A percentile compares a stretch with the other conserved stretches of the same genome.
These are phyloP conservation scores for Umbelopsis isabellina DNA, from an alignment of 192 early-diverging fungal genomes.

Conservation along the genomic window DNA sequence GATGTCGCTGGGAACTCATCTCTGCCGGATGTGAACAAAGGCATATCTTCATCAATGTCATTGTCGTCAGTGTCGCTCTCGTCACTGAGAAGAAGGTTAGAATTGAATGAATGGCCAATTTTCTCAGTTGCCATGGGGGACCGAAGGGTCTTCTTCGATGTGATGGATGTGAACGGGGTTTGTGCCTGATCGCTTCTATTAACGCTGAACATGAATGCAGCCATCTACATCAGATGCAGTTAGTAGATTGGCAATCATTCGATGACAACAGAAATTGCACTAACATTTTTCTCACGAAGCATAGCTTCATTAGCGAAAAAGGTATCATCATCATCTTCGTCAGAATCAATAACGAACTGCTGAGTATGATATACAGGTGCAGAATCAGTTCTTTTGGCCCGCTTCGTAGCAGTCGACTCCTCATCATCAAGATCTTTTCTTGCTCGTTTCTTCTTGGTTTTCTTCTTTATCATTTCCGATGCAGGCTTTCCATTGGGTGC, in stretches of 20 bases:
- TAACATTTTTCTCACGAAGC: background rate
- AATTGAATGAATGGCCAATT: too few species aligned
- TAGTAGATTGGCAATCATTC: background rate
- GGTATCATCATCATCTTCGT: slow-evolving; percentile 39
- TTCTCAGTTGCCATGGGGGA: too few species aligned
- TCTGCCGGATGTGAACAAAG: slow-evolving; percentile 11
- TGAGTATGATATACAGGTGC: slow-evolving; percentile 34
- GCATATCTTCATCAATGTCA: slow-evolving; percentile 40
- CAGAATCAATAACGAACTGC: slow-evolving; percentile 54
- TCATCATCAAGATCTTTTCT: slow-evolving; percentile 11
- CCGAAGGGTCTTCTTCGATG: too few species aligned
- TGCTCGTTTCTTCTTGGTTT: slow-evolving; percentile 27
- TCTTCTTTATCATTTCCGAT: slow-evolving; percentile 28
- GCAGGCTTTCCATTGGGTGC: slow-evolving; percentile 10
- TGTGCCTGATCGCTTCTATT: background rate
- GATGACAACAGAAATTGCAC: background rate
- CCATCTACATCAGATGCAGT: background rate
- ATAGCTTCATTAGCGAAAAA: background rate
- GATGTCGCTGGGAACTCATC: background rate
- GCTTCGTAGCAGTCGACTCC: slow-evolving; percentile 19
- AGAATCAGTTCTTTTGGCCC: slow-evolving; percentile 4
- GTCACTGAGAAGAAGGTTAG: too few species aligned
- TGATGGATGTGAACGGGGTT: too few species aligned
- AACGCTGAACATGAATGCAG: background rate
- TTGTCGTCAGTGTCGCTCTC: slow-evolving; percentile 26